These are phyloP conservation scores for Chalciporus chontae DNA, from an alignment of 768 basidiomycete species.

Conservation along the genomic window DNA sequence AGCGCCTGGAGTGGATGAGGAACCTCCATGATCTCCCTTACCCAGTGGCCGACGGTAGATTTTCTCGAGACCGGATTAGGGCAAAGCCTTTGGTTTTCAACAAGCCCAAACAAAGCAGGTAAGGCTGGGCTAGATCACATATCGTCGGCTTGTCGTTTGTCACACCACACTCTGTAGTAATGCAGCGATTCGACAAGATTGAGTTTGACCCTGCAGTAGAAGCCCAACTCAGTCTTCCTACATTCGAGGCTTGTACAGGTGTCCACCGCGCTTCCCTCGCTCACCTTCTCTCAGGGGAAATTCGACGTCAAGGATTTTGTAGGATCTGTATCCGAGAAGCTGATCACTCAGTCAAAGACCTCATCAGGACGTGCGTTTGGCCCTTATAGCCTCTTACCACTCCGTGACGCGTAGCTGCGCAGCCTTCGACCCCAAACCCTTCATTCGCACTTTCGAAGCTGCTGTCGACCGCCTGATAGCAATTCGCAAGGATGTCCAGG, in stretches of 20 bases:
- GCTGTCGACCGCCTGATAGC: slow-evolving; percentile 86
- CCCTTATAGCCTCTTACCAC: not conserved
- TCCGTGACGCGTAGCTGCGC: slow-evolving; percentile 9
- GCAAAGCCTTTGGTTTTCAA: slow-evolving; percentile 26
- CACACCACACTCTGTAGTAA: slow-evolving; percentile 9
- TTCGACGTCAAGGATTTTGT: slow-evolving; percentile 93
- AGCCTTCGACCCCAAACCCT: slow-evolving; percentile 96
- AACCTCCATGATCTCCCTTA: slow-evolving; percentile 38
- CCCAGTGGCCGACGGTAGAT: too few species aligned
- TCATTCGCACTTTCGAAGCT: slow-evolving; percentile 87
- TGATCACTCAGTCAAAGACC: slow-evolving; percentile 81
- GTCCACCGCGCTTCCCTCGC: not conserved
- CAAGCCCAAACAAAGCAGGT: slow-evolving; percentile 27
- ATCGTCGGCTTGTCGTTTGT: not conserved
- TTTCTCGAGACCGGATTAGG: not conserved
- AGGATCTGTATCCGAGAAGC: slow-evolving; percentile 78
- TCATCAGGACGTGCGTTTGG: slow-evolving; percentile 73
- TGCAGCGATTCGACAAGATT: slow-evolving; percentile 22
- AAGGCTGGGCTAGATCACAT: too few species aligned
- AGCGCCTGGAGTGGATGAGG: slow-evolving; percentile 57
- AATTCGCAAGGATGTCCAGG: slow-evolving; percentile 85
- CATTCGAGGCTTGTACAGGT: slow-evolving; percentile 47
- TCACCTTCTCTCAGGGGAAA: slow-evolving; percentile 55
- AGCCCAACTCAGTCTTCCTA: slow-evolving; percentile 48
- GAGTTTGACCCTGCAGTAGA: slow-evolving; percentile 52